Evolutionary conservation across 2,329 filamentous ascomycete species (phyloP).

Genomic region (Metarhizium anisopliae): DNA sequence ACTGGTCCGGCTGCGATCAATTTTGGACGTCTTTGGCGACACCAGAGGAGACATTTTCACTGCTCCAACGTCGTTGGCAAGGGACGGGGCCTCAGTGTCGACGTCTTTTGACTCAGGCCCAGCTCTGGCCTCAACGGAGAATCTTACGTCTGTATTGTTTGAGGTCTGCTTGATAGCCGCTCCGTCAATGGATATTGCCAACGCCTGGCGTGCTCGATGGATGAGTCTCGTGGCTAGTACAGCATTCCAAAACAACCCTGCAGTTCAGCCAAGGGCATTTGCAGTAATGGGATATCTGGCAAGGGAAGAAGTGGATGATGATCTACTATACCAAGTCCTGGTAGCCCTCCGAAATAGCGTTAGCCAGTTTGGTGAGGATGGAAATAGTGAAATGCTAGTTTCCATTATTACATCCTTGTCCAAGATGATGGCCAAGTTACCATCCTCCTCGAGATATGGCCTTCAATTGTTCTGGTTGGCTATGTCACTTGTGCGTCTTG

Average conservation of each 20-base stretch:
- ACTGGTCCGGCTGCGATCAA: slow-evolving; percentile 44
- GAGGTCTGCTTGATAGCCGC: slow-evolving; percentile 57
- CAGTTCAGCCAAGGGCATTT: slow-evolving; percentile 60
- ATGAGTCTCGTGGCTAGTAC: slow-evolving; percentile 67
- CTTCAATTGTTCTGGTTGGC: slow-evolving; percentile 63
- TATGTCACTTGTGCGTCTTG: slow-evolving; percentile 55
- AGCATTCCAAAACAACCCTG: slow-evolving; percentile 64
- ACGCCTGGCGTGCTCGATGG: slow-evolving; percentile 63
- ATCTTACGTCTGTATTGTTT: slow-evolving; percentile 51
- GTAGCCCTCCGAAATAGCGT: slow-evolving; percentile 59
- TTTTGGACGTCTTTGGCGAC: slow-evolving; percentile 51
- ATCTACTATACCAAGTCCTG: slow-evolving; percentile 61
- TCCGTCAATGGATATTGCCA: slow-evolving; percentile 54
- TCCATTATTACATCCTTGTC: slow-evolving; percentile 58
- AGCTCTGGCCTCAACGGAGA: slow-evolving; percentile 48
- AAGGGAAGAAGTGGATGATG: slow-evolving; percentile 63
- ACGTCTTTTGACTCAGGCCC: slow-evolving; percentile 44
- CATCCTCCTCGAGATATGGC: slow-evolving; percentile 57
- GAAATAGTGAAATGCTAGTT: slow-evolving; percentile 58
- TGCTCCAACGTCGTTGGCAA: slow-evolving; percentile 31
- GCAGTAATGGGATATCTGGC: slow-evolving; percentile 64
- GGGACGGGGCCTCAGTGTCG: slow-evolving; percentile 46
- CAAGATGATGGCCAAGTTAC: slow-evolving; percentile 63
- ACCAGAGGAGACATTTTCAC: slow-evolving; percentile 50
- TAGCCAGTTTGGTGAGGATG: slow-evolving; percentile 54